Percentiles rank a stretch among this genome's conserved stretches.
Conservation (phyloP, 306 rosid genomes). For the Gillenia trifoliata region DNA sequence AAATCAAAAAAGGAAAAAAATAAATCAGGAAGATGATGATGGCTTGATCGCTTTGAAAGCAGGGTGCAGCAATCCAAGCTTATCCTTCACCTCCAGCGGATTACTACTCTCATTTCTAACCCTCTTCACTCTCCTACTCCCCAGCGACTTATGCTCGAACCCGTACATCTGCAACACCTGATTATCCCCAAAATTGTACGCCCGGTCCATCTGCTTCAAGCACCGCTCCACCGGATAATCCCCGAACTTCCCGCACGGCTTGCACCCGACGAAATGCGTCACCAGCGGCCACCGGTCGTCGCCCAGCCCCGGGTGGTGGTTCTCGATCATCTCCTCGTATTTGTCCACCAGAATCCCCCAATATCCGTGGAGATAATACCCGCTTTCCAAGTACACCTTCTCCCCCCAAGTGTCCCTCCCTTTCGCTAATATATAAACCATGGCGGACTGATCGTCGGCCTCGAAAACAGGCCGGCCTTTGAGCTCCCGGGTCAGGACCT, state of each 20-base stretch:
- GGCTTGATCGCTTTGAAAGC: conserved; percentile 54
- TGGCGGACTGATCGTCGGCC: conserved; percentile 84
- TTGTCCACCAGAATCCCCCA: conserved; percentile 89
- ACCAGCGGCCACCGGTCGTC: conserved; percentile 93
- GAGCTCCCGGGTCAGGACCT: conserved; percentile 58
- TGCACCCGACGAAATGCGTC: conserved; percentile 92
- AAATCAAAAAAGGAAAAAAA: neutral
- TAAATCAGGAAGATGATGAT: conserved; percentile 13
- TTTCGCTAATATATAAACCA: conserved; percentile 62
- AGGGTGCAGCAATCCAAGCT: conserved; percentile 80
- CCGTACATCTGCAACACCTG: conserved; percentile 86
- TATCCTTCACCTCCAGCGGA: conserved; percentile 66
- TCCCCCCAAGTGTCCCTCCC: conserved; percentile 62
- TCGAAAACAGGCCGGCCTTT: conserved; percentile 72
- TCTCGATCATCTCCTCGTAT: conserved; percentile 76
- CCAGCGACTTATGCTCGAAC: conserved; percentile 60
- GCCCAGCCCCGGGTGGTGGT: conserved; percentile 74
- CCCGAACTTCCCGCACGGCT: conserved; percentile 90
- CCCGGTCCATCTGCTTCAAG: conserved; percentile 85
- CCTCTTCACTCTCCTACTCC: conserved; percentile 61
- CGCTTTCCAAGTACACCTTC: conserved; percentile 68
- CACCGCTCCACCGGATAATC: conserved; percentile 85
- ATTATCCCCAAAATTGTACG: conserved; percentile 81
- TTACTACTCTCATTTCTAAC: conserved; percentile 59
- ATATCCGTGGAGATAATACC: conserved; percentile 72